phyloP scores from a whole-genome alignment of 208 protist species.

The Acanthamoeba polyphaga region DNA sequence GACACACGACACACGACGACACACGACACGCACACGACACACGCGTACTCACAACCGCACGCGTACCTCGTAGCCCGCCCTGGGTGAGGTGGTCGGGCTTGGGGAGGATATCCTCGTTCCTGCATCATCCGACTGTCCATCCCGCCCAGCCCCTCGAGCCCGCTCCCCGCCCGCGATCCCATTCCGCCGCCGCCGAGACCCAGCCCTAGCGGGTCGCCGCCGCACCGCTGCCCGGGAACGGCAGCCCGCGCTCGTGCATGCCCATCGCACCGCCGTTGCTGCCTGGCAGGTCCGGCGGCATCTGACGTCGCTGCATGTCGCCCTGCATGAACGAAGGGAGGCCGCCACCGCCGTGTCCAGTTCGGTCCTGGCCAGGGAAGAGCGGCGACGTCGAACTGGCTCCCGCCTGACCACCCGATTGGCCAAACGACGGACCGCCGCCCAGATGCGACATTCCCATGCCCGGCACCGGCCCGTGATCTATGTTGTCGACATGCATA shows the following conservation, averaged over 20 bases:
- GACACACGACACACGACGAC: too few species aligned
- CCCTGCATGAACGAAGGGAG: not conserved
- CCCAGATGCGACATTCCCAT: not conserved
- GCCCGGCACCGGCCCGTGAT: not conserved
- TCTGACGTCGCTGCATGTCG: not conserved
- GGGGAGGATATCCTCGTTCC: slow-evolving; percentile 2
- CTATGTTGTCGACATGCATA: not conserved
- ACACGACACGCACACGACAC: not conserved
- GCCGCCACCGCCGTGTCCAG: not conserved
- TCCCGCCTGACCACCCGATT: not conserved
- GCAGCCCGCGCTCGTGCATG: not conserved
- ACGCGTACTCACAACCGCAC: not conserved
- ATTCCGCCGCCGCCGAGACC: not conserved
- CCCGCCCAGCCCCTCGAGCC: not conserved
- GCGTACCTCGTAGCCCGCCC: not conserved
- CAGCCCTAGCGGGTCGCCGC: not conserved
- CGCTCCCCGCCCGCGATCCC: not conserved
- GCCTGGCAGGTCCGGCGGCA: not conserved
- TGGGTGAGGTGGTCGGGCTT: slow-evolving; percentile 24
- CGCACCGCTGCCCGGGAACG: not conserved
- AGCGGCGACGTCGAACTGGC: not conserved
- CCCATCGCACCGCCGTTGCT: not conserved
- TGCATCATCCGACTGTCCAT: slow-evolving; percentile 19
- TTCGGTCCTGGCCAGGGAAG: slow-evolving; percentile 40
- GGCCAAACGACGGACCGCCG: not conserved